phyloP scores from a whole-genome alignment of 2,329 filamentous ascomycete genomes.

The Cercospora beticola region DNA sequence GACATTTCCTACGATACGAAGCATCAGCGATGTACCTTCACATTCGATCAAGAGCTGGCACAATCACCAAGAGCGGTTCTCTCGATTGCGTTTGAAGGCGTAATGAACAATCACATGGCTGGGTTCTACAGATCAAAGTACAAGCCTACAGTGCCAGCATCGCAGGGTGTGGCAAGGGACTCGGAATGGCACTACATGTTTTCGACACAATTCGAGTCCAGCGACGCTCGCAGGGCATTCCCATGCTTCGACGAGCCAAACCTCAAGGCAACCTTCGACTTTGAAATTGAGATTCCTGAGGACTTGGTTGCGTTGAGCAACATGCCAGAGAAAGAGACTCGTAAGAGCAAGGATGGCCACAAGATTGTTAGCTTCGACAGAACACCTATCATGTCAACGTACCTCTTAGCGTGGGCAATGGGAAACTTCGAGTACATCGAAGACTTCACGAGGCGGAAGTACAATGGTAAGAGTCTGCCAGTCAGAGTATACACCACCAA shows the following conservation, averaged over 20 bases:
- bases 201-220: conserved; percentile 96
- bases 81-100: conserved; percentile 72
- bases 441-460: conserved; percentile 81
- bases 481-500: conserved; percentile 94
- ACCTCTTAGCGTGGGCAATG: conserved; percentile 88
- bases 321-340: conserved; percentile 81
- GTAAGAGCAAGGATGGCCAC: conserved; percentile 63
- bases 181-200: conserved; percentile 65
- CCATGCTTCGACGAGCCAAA: conserved; percentile 98
- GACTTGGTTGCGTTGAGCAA: conserved; percentile 90
- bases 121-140: conserved; percentile 95
- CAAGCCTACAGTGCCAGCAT: conserved; percentile 71
- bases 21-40: conserved; percentile 77
- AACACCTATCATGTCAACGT: conserved; percentile 85
- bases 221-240: conserved; percentile 90
- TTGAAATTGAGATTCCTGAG: conserved; percentile 85
- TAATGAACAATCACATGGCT: conserved; percentile 89
- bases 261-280: conserved; percentile 92
- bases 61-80: conserved; percentile 65
- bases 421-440: conserved; percentile 96
- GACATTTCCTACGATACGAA: conserved; percentile 77
- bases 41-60: conserved; percentile 71
- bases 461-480: conserved; percentile 86
- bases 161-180: conserved; percentile 74
- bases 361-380: conserved; percentile 74